Conservation (phyloP, 768 basidiomycete genomes). For the Hysterangium stoloniferum region DNA sequence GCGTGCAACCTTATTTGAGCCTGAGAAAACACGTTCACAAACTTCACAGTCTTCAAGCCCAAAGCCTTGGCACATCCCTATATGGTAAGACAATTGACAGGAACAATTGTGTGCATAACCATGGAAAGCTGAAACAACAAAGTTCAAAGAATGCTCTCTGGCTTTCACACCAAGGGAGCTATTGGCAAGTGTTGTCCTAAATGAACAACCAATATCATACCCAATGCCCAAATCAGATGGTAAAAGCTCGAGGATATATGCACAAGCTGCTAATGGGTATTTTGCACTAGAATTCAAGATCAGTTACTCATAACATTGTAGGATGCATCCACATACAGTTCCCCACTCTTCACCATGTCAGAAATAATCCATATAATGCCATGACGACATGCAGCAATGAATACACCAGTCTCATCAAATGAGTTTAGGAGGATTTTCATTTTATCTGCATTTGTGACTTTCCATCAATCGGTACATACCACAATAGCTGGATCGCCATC, state of each 20-base stretch:
- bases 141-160: conserved; percentile 1
- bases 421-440: conserved; percentile 17
- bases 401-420: conserved; percentile 32
- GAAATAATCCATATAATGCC: conserved; percentile 23
- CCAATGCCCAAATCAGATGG: conserved; percentile 13
- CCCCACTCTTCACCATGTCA: conserved; percentile 29
- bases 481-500: not conserved
- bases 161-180: conserved; percentile 10
- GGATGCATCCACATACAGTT: not conserved
- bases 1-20: conserved; percentile 22
- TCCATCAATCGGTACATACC: conserved; percentile 5
- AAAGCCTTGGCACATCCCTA: conserved; percentile 22
- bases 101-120: conserved; percentile 12
- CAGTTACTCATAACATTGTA: too few relatives aligned
- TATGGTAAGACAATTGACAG: conserved; percentile 28
- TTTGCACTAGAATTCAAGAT: conserved; percentile 15
- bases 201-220: conserved; percentile 20
- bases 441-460: not conserved
- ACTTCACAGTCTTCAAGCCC: conserved; percentile 32
- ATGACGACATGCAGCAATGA: conserved; percentile 29
- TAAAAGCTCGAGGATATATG: conserved; percentile 11
- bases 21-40: conserved; percentile 25
- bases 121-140: conserved; percentile 21
- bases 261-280: conserved; percentile 16
- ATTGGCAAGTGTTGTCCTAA: conserved; percentile 13